Evolutionary conservation across 345 rosid species (phyloP).

Genomic region (Ceriops zippeliana): DNA sequence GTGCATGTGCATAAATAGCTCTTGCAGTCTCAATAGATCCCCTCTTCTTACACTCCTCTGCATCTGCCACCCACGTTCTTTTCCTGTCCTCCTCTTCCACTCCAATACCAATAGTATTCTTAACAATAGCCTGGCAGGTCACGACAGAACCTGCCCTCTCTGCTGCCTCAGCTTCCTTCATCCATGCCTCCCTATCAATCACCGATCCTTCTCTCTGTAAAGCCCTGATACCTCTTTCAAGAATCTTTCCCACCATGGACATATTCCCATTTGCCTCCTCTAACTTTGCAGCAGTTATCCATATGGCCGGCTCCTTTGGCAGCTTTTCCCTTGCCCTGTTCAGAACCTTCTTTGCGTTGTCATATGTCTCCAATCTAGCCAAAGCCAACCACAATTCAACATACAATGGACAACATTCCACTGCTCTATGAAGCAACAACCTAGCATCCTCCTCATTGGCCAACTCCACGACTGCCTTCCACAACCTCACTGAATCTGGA

Average conservation of each 20-base stretch:
- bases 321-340: slow-evolving; percentile 69
- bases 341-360: slow-evolving; percentile 67
- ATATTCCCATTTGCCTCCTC: slow-evolving; percentile 90
- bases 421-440: slow-evolving; percentile 78
- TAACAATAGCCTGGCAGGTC: slow-evolving; percentile 81
- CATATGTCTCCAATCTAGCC: slow-evolving; percentile 81
- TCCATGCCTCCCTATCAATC: slow-evolving; percentile 87
- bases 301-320: slow-evolving; percentile 83
- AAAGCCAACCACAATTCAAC: slow-evolving; percentile 87
- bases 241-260: slow-evolving; percentile 72
- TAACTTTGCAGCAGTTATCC: slow-evolving; percentile 94
- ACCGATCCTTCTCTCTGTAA: slow-evolving; percentile 81
- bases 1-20: slow-evolving; percentile 83
- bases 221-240: slow-evolving; percentile 85
- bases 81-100: slow-evolving; percentile 97
- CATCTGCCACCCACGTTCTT: slow-evolving; percentile 99
- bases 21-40: slow-evolving; percentile 87
- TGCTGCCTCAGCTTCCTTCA: slow-evolving; percentile 90
- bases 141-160: slow-evolving; percentile 80
- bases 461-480: slow-evolving; percentile 88
- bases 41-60: slow-evolving; percentile 91
- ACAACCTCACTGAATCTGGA: slow-evolving; percentile 83
- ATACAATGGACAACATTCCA: slow-evolving; percentile 88
- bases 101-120: slow-evolving; percentile 74
- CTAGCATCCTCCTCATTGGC: slow-evolving; percentile 75